These are phyloP conservation scores for Pittosporum tobira DNA, from an alignment of 129 eudicot species.

Conservation along the genomic window DNA sequence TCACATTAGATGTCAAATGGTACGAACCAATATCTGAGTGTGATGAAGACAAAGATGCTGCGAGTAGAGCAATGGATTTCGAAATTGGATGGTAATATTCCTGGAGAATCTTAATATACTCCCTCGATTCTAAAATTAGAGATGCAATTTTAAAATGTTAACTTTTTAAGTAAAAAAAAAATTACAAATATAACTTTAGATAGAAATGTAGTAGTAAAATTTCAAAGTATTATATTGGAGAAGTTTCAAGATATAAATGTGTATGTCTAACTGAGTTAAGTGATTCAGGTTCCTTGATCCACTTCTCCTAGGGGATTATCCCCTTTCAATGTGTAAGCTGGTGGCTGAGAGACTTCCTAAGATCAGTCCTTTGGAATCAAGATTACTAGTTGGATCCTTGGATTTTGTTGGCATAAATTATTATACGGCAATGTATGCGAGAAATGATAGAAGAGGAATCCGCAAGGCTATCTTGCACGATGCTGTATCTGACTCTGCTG, in stretches of 20 bases:
- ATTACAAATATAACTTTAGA: no score
- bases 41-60: slow-evolving; percentile 77
- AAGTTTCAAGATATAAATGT: slow-evolving; percentile 5
- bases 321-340: slow-evolving; percentile 61
- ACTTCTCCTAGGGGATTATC: slow-evolving; percentile 70
- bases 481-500: slow-evolving; percentile 65
- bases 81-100: slow-evolving; percentile 81
- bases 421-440: slow-evolving; percentile 75
- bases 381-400: slow-evolving; percentile 56
- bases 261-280: slow-evolving; percentile 25
- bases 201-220: no score
- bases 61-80: slow-evolving; percentile 81
- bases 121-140: no score
- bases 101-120: neutral
- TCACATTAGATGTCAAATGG: slow-evolving; percentile 82
- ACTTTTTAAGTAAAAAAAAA: no score
- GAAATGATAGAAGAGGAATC: slow-evolving; percentile 44
- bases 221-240: no score
- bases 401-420: slow-evolving; percentile 83
- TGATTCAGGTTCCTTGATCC: slow-evolving; percentile 88
- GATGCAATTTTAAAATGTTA: no score
- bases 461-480: slow-evolving; percentile 57
- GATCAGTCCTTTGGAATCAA: slow-evolving; percentile 47
- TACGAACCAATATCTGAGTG: slow-evolving; percentile 63
- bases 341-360: slow-evolving; percentile 62